These are phyloP conservation scores for Cyamopsis tetragonoloba DNA, from an alignment of 306 rosid genomes.

Conservation along the genomic window DNA sequence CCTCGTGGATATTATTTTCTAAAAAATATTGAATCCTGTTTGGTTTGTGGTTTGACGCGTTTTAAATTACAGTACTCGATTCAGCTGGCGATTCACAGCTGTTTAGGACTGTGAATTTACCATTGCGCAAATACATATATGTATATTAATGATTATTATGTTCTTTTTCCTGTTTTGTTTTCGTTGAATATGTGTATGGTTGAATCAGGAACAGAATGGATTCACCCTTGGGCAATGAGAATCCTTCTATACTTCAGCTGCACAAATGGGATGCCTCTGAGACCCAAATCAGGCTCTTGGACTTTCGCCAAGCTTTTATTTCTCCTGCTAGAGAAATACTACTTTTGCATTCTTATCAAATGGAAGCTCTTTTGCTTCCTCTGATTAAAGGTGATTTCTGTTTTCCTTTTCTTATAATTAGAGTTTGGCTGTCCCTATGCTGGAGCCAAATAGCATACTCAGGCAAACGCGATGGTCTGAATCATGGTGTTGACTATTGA, in stretches of 20 bases:
- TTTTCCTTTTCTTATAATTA: not conserved
- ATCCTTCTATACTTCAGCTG: constrained; percentile 69
- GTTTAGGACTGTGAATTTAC: too few species aligned
- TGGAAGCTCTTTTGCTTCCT: constrained; percentile 83
- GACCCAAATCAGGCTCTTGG: constrained; percentile 52
- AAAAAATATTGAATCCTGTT: constrained; percentile 12
- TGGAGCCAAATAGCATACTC: not conserved
- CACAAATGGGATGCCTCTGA: constrained; percentile 66
- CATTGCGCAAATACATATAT: too few species aligned
- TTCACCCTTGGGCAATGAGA: constrained; percentile 40
- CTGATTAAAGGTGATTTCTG: constrained; percentile 47
- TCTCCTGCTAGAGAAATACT: constrained; percentile 76
- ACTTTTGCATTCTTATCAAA: constrained; percentile 59
- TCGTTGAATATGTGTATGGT: constrained; percentile 21
- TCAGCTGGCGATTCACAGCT: constrained; percentile 8
- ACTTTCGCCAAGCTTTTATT: constrained; percentile 75
- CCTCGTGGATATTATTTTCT: not conserved
- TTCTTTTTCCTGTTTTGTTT: not conserved
- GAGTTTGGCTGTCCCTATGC: not conserved
- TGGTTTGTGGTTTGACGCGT: constrained; percentile 7
- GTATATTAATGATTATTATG: not conserved
- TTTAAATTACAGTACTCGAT: not conserved
- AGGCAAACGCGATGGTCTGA: not conserved
- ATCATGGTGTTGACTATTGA: not conserved
- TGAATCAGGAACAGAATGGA: constrained; percentile 53